These are phyloP conservation scores for Salix viminalis DNA, from an alignment of 345 rosid genomes.

Conservation along the genomic window DNA sequence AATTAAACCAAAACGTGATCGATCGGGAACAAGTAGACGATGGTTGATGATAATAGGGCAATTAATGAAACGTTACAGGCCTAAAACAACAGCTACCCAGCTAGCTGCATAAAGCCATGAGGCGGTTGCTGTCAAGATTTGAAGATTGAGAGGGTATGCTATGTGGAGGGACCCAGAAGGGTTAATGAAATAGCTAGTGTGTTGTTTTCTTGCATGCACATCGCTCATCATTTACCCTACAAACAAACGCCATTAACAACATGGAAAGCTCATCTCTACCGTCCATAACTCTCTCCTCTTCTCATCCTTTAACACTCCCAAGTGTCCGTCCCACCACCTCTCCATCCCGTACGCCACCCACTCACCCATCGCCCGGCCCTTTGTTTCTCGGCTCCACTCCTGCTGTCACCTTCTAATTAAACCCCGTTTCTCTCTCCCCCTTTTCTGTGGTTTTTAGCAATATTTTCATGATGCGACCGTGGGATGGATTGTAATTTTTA, in stretches of 20 bases:
- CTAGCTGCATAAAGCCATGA: background rate
- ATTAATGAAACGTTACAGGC: background rate
- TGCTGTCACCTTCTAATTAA: background rate
- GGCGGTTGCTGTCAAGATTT: background rate
- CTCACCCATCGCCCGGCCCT: background rate
- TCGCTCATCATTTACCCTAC: constrained; percentile 5
- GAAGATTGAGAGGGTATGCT: background rate
- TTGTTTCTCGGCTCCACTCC: background rate
- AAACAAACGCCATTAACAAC: background rate
- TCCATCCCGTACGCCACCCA: background rate
- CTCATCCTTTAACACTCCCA: background rate
- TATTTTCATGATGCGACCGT: background rate
- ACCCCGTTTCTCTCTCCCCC: background rate
- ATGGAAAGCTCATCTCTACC: background rate
- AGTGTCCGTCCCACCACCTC: background rate
- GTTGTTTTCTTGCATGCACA: background rate
- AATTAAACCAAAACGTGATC: background rate
- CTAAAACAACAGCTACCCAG: background rate
- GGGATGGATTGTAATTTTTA: background rate
- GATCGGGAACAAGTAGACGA: background rate
- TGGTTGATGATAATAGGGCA: background rate
- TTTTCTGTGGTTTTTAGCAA: background rate
- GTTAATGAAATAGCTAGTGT: background rate
- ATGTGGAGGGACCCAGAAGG: background rate
- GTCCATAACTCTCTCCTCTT: background rate